Percentiles rank a stretch among this genome's conserved stretches.
Evolutionary conservation across 805 yeast species (phyloP).

Genomic region (Candida schatavii): DNA sequence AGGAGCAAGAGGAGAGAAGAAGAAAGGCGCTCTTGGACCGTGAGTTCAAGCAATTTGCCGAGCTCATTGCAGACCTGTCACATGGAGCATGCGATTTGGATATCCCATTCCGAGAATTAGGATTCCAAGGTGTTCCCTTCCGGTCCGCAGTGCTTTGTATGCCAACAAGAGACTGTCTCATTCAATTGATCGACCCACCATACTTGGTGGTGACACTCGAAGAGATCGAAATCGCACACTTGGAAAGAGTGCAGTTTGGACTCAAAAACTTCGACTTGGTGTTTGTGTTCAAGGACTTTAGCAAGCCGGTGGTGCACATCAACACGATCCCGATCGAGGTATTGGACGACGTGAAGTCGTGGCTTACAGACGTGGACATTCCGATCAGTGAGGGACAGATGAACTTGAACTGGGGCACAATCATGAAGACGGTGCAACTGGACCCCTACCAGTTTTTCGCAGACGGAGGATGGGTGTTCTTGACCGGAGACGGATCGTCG

Average conservation of each 20-base stretch:
- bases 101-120: constrained; percentile 92
- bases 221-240: constrained; percentile 90
- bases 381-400: constrained; percentile 93
- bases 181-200: constrained; percentile 93
- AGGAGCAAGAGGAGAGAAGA: constrained; percentile 96
- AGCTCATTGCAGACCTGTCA: constrained; percentile 84
- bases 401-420: constrained; percentile 92
- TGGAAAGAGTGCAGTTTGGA: constrained; percentile 97
- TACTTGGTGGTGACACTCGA: constrained; percentile 86
- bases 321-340: constrained; percentile 93
- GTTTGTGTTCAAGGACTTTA: constrained; percentile 91
- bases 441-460: constrained; percentile 92
- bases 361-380: constrained; percentile 97
- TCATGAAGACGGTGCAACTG: constrained; percentile 88
- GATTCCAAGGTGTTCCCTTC: constrained; percentile 96
- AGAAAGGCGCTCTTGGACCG: constrained; percentile 87
- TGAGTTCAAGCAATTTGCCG: constrained; percentile 87
- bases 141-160: constrained; percentile 91
- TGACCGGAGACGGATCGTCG: constrained; percentile 78
- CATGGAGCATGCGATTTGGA: constrained; percentile 84
- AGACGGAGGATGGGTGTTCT: constrained; percentile 96
- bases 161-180: constrained; percentile 96
- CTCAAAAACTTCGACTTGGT: constrained; percentile 94
- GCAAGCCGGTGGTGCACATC: constrained; percentile 82
- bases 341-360: constrained; percentile 87